phyloP scores from a whole-genome alignment of 139 green algal species.

The Mesotaenium endlicherianum region DNA sequence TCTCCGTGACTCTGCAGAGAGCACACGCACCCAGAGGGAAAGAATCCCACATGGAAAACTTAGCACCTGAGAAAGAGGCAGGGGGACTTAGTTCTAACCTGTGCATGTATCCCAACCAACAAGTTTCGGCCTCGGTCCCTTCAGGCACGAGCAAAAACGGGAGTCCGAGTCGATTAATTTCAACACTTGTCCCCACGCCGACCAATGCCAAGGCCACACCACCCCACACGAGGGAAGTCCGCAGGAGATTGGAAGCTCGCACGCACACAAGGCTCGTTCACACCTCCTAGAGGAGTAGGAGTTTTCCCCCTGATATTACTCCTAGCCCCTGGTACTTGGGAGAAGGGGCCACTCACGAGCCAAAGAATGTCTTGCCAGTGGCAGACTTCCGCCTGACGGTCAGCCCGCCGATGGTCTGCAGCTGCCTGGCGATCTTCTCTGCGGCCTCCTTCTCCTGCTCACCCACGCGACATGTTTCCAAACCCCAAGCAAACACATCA shows the following conservation, averaged over 20 bases:
- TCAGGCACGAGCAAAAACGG: not conserved
- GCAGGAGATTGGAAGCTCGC: no score
- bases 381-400: conserved; percentile 24
- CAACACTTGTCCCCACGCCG: not conserved
- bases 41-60: not conserved
- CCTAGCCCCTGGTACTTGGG: not conserved
- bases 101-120: not conserved
- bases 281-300: not conserved
- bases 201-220: not conserved
- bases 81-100: not conserved
- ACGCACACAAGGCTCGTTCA: not conserved
- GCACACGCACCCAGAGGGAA: not conserved
- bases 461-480: no score
- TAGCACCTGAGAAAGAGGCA: not conserved
- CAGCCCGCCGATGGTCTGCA: conserved; percentile 41
- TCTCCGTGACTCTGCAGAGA: conserved; percentile 17
- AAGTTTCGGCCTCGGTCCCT: not conserved
- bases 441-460: conserved; percentile 33
- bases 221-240: no score
- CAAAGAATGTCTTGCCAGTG: conserved; percentile 40
- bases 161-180: not conserved
- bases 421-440: conserved; percentile 17
- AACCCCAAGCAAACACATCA: no score
- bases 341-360: conserved; percentile 25
- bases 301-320: not conserved